phyloP scores from a whole-genome alignment of 2,329 filamentous ascomycete genomes.

The Colletotrichum coccodes region DNA sequence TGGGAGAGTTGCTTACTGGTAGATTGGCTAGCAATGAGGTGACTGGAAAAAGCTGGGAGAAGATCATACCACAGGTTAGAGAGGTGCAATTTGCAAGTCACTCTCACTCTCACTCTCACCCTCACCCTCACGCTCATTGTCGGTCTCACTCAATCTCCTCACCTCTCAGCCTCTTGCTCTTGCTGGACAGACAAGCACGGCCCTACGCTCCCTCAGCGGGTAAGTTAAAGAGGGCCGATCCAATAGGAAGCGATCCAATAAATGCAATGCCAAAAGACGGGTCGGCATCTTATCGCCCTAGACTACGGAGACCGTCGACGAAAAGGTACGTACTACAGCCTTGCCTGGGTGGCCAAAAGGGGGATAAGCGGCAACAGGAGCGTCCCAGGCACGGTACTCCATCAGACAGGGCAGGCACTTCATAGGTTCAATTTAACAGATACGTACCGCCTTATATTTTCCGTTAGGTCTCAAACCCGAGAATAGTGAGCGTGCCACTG shows the following conservation, averaged over 20 bases:
- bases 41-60: background rate
- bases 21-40: background rate
- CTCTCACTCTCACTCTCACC: background rate
- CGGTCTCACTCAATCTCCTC: background rate
- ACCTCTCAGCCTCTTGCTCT: background rate
- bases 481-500: background rate
- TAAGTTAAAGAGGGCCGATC: slow-evolving; percentile 11
- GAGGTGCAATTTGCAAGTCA: background rate
- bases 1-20: background rate
- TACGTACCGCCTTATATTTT: background rate
- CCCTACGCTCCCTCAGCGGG: background rate
- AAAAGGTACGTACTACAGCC: background rate
- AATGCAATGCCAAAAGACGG: slow-evolving; percentile 10
- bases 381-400: slow-evolving; percentile 5
- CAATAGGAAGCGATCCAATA: slow-evolving; percentile 27
- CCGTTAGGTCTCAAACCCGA: background rate
- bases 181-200: background rate
- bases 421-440: background rate
- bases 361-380: background rate
- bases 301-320: slow-evolving; percentile 1
- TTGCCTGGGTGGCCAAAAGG: background rate
- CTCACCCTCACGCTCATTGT: background rate
- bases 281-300: slow-evolving; percentile 20
- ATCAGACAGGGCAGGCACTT: slow-evolving; percentile 5
- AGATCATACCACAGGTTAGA: background rate